A percentile compares a stretch with the other conserved stretches of the same genome.
These are phyloP conservation scores for Cladosporium oxysporum DNA, from an alignment of 2,329 filamentous ascomycete species.

Conservation along the genomic window DNA sequence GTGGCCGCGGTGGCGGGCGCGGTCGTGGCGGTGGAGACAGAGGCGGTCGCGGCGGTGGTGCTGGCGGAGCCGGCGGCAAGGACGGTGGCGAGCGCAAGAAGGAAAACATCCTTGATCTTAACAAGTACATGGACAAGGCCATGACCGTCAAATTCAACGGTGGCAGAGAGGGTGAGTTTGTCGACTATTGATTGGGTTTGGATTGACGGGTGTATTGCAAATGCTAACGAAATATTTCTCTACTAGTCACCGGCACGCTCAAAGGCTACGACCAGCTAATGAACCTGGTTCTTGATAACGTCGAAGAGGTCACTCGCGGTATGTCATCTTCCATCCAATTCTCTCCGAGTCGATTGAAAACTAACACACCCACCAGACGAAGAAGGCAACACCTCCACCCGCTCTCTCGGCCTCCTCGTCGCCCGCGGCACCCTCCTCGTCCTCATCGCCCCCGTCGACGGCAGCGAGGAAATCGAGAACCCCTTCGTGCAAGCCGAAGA, in stretches of 20 bases:
- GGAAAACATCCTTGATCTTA: slow-evolving; percentile 94
- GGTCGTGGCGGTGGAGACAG: slow-evolving; percentile 42
- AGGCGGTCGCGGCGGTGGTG: slow-evolving; percentile 46
- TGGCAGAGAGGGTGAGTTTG: slow-evolving; percentile 72
- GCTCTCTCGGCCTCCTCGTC: slow-evolving; percentile 82
- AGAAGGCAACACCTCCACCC: slow-evolving; percentile 81
- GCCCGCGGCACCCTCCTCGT: slow-evolving; percentile 91
- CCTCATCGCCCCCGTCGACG: slow-evolving; percentile 87
- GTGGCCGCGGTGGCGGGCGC: slow-evolving; percentile 40
- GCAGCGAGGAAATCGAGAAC: slow-evolving; percentile 93
- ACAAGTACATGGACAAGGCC: slow-evolving; percentile 95
- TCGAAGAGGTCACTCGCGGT: slow-evolving; percentile 88
- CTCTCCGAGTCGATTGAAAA: background rate
- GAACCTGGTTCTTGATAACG: slow-evolving; percentile 95
- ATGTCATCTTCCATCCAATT: slow-evolving; percentile 32
- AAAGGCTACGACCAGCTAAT: slow-evolving; percentile 97
- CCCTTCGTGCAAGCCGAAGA: slow-evolving; percentile 80
- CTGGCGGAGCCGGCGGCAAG: slow-evolving; percentile 36
- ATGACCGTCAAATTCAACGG: slow-evolving; percentile 97
- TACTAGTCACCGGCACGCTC: slow-evolving; percentile 78
- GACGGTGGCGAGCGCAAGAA: slow-evolving; percentile 70
- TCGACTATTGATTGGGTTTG: background rate
- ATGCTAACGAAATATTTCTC: background rate
- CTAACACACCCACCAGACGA: slow-evolving; percentile 64
- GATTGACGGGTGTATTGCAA: background rate